A percentile compares a stretch with the other conserved stretches of the same genome.
Evolutionary conservation across 2,329 filamentous ascomycete genomes (phyloP).

Genomic region (Leptodontidium sp.): DNA sequence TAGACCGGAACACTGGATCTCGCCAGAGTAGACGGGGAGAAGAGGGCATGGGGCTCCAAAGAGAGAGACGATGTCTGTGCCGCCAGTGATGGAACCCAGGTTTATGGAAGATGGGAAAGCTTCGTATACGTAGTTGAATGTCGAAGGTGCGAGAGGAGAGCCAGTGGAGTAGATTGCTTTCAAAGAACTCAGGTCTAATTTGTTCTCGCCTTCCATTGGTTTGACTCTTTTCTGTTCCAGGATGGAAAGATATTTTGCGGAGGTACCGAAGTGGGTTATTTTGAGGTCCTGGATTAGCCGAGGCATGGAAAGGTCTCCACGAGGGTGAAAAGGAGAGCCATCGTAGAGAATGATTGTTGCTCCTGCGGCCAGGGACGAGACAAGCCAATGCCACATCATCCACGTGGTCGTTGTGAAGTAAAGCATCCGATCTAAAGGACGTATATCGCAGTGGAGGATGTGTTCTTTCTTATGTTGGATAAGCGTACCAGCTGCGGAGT

Average conservation of each 20-base stretch:
- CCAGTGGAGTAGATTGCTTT: conserved; percentile 94
- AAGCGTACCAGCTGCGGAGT: conserved; percentile 87
- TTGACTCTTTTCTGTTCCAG: conserved; percentile 80
- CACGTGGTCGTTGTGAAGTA: conserved; percentile 96
- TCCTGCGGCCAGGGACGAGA: conserved; percentile 84
- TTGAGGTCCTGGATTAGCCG: conserved; percentile 79
- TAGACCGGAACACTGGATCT: conserved; percentile 80
- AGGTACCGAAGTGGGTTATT: conserved; percentile 95
- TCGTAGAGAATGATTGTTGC: conserved; percentile 89
- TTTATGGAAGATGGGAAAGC: conserved; percentile 84
- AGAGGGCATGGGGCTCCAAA: conserved; percentile 87
- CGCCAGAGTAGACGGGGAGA: conserved; percentile 74
- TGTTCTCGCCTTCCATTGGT: conserved; percentile 56
- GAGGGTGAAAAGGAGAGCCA: conserved; percentile 85
- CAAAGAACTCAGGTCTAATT: conserved; percentile 68
- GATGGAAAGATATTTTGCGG: conserved; percentile 89
- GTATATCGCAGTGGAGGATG: conserved; percentile 83
- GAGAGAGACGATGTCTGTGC: conserved; percentile 94
- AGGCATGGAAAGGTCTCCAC: conserved; percentile 83
- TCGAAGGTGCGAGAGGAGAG: conserved; percentile 89
- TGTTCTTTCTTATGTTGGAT: conserved; percentile 99
- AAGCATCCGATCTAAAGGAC: conserved; percentile 76
- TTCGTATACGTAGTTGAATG: conserved; percentile 87
- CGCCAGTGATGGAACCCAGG: conserved; percentile 91
- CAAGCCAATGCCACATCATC: conserved; percentile 99